Evolutionary conservation across 192 early-diverging fungal species (phyloP).

Genomic region (Backusella australiensis): DNA sequence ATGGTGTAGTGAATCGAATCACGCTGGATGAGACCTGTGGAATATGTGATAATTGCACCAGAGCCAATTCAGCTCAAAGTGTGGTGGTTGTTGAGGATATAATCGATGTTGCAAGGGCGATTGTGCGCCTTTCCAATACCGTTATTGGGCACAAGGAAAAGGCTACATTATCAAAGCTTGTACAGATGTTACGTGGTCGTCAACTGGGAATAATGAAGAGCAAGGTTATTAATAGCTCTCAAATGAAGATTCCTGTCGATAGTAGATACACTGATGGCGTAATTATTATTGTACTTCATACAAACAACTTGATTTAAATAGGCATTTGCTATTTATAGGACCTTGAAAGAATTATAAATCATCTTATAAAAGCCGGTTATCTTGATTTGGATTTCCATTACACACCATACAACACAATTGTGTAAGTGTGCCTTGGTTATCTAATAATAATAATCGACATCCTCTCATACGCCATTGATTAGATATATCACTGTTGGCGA

Average conservation of each 20-base stretch:
- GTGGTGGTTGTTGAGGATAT: constrained; percentile 48
- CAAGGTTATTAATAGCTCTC: neutral
- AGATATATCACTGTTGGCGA: neutral
- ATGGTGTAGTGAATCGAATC: constrained; percentile 25
- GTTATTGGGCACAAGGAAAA: constrained; percentile 36
- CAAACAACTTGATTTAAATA: neutral
- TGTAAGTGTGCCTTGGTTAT: constrained; percentile 36
- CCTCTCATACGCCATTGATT: neutral
- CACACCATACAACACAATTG: constrained; percentile 59
- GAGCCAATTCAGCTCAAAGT: constrained; percentile 33
- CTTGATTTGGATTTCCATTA: constrained; percentile 61
- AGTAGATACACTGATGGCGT: constrained; percentile 1
- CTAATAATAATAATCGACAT: too few relatives aligned
- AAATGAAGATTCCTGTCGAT: constrained; percentile 9
- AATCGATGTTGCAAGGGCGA: constrained; percentile 34
- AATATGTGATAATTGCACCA: constrained; percentile 48
- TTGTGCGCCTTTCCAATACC: constrained; percentile 27
- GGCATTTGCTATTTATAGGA: constrained; percentile 36
- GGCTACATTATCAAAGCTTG: constrained; percentile 51
- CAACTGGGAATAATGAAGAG: constrained; percentile 27
- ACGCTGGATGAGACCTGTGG: constrained; percentile 31
- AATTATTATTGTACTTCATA: neutral
- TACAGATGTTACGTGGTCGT: constrained; percentile 41
- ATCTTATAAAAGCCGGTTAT: constrained; percentile 46
- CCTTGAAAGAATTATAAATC: constrained; percentile 56